Evolutionary conservation across 768 basidiomycete genomes (phyloP).

Genomic region (Russula emetica): DNA sequence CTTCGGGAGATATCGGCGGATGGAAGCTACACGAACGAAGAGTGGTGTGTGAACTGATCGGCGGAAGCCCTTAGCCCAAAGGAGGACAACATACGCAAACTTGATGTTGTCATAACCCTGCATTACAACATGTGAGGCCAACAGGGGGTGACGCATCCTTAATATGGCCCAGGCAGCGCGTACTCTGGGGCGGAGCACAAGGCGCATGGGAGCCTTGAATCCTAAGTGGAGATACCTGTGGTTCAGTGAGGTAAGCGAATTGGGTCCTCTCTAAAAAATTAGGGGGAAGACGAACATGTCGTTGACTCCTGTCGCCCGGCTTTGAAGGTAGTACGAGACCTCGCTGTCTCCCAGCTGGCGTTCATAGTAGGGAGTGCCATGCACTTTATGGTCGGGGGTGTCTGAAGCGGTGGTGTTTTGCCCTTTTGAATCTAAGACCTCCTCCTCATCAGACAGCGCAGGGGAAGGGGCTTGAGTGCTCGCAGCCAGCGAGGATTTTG

Average conservation of each 20-base stretch:
- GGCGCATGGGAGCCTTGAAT: conserved; percentile 45
- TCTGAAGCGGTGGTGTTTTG: neutral
- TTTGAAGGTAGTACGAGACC: conserved; percentile 73
- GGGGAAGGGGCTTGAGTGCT: conserved; percentile 14
- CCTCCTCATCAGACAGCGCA: conserved; percentile 16
- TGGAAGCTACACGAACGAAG: conserved; percentile 33
- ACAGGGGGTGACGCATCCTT: conserved; percentile 63
- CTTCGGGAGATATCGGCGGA: conserved; percentile 41
- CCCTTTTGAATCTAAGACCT: neutral
- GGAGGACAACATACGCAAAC: conserved; percentile 52
- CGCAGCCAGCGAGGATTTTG: neutral
- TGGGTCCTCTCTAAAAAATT: neutral
- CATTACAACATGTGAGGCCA: conserved; percentile 62
- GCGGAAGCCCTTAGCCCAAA: neutral
- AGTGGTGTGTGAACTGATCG: neutral
- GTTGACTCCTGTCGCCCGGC: conserved; percentile 75
- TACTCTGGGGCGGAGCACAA: conserved; percentile 48
- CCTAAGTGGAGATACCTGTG: conserved; percentile 77
- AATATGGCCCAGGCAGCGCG: conserved; percentile 67
- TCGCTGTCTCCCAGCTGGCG: conserved; percentile 71
- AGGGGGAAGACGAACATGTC: conserved; percentile 59
- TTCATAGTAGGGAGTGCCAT: conserved; percentile 34
- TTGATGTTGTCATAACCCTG: conserved; percentile 56
- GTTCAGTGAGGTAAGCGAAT: conserved; percentile 3
- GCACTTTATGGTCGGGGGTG: neutral